phyloP scores from a whole-genome alignment of 176 grass and related monocot species.

The Raddia guianensis region DNA sequence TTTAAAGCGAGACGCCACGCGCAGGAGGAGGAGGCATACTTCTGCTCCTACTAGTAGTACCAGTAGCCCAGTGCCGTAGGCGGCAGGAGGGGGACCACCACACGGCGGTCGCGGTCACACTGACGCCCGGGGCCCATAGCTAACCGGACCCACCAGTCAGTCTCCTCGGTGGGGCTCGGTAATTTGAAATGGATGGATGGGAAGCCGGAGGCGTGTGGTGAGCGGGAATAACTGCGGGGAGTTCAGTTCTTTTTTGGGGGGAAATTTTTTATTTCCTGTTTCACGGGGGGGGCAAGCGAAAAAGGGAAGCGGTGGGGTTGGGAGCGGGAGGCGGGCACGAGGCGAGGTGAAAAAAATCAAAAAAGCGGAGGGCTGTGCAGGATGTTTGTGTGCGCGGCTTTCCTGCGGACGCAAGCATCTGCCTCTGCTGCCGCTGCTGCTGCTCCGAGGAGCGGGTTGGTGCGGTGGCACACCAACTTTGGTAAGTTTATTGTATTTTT shows the following conservation, averaged over 20 bases:
- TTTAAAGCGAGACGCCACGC: slow-evolving; percentile 62
- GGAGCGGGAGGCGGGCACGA: not conserved
- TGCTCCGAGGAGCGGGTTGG: not conserved
- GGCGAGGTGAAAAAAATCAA: not conserved
- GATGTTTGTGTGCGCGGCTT: slow-evolving; percentile 20
- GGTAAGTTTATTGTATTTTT: slow-evolving; percentile 8
- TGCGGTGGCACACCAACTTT: slow-evolving; percentile 14
- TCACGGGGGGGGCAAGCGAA: not conserved
- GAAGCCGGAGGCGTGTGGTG: slow-evolving; percentile 25
- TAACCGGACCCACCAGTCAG: not conserved
- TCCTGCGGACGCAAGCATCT: slow-evolving; percentile 31
- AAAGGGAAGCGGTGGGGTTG: not conserved
- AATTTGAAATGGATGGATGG: slow-evolving; percentile 39
- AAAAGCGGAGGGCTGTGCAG: slow-evolving; percentile 32
- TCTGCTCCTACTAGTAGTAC: no score
- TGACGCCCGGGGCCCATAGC: not conserved
- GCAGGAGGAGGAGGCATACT: slow-evolving; percentile 28
- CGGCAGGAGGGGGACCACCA: slow-evolving; percentile 23
- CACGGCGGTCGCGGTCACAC: not conserved
- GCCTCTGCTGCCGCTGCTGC: slow-evolving; percentile 2
- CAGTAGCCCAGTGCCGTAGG: not conserved
- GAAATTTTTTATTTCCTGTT: slow-evolving; percentile 5
- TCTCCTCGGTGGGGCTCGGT: slow-evolving; percentile 4
- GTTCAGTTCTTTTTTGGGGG: slow-evolving; percentile 24
- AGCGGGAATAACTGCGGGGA: slow-evolving; percentile 68